Conservation (phyloP, 2,329 filamentous ascomycete genomes). For the Sordariomycetes sp. region DNA sequence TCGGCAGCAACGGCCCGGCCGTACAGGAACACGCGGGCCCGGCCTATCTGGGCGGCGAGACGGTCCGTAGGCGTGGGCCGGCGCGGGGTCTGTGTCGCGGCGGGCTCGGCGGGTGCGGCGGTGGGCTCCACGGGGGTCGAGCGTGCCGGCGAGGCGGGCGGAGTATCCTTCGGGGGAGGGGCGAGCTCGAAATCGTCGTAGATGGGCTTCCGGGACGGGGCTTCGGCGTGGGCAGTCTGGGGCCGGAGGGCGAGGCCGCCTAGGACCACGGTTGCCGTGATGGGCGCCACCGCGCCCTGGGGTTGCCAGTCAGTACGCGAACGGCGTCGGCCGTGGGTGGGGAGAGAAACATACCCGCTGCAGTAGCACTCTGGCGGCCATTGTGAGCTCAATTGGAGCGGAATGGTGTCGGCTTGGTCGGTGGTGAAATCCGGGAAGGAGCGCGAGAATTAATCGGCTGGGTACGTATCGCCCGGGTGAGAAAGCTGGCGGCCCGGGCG, state of each 20-base stretch:
- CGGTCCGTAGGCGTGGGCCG: slow-evolving; percentile 79
- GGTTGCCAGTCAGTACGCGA: slow-evolving; percentile 15
- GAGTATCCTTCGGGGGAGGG: slow-evolving; percentile 21
- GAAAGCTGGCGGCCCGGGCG: slow-evolving; percentile 2
- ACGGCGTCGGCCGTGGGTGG: background rate
- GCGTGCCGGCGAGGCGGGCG: slow-evolving; percentile 17
- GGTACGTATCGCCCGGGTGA: slow-evolving; percentile 2
- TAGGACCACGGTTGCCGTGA: slow-evolving; percentile 40
- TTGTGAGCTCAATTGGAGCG: slow-evolving; percentile 38
- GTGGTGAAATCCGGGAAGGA: slow-evolving; percentile 1
- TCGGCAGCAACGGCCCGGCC: slow-evolving; percentile 63
- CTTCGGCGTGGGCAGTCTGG: slow-evolving; percentile 39
- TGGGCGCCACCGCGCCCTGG: slow-evolving; percentile 41
- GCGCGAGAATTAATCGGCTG: slow-evolving; percentile 9
- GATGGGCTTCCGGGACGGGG: slow-evolving; percentile 55
- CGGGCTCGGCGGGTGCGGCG: slow-evolving; percentile 15
- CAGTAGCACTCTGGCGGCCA: slow-evolving; percentile 51
- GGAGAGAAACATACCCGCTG: slow-evolving; percentile 32
- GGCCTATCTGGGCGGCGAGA: slow-evolving; percentile 71
- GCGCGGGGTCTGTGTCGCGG: slow-evolving; percentile 19
- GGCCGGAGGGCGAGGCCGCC: slow-evolving; percentile 36
- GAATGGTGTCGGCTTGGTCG: background rate
- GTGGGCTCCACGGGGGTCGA: slow-evolving; percentile 18
- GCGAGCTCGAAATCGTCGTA: slow-evolving; percentile 59
- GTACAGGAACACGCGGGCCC: slow-evolving; percentile 72